Evolutionary conservation across 805 yeast genomes (phyloP), one percentile per base, ranked within the genome.

Genomic region (Lipomyces starkeyi): DNA sequence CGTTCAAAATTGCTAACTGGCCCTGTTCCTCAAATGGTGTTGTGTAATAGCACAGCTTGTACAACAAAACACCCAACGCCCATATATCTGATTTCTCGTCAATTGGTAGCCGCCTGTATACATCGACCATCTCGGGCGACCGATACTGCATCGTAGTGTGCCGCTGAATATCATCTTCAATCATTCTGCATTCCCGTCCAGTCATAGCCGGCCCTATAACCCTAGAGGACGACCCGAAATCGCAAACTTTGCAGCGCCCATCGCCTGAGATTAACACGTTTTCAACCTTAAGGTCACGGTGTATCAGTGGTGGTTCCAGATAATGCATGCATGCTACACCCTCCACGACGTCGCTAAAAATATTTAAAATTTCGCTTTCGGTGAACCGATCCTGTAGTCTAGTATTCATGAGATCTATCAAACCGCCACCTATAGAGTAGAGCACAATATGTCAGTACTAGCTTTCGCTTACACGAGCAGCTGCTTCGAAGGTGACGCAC

Each of bases 81-180:
- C 99, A 94, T 59, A 94, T 91, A 79, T 94, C 99, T 7, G 94
- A 84, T 78, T 92, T 92, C 74, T 93, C 96, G 78, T 94, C 95
- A 54, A 94, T 90, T 1, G 97, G 95, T 59, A 87, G 80, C 6
- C 93, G 91, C 59, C 92, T 82, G 76, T 89, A 89, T 32, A 93
- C 83, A 78, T 94, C 98, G 65, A 94, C 86, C 98, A 94, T 95
- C 77, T 94, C 99, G 0, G 99, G 99, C 0, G 96, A 84, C 71
- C 99, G 83, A 77, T 94, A 94, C 78, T 95, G 99, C 17, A 97
- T 97, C 3, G 99, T 94, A 0, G 99, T 94, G 76, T 94, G 97
- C 71, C 88, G 87, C 74, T 91, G 85, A 65, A 94, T 87, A 77
- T 94, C 97, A 75, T 91, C 91, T 65, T 91, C 90, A 43, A 93